phyloP scores from a whole-genome alignment of 202 grass and related monocot genomes.

The Panicum virgatum region DNA sequence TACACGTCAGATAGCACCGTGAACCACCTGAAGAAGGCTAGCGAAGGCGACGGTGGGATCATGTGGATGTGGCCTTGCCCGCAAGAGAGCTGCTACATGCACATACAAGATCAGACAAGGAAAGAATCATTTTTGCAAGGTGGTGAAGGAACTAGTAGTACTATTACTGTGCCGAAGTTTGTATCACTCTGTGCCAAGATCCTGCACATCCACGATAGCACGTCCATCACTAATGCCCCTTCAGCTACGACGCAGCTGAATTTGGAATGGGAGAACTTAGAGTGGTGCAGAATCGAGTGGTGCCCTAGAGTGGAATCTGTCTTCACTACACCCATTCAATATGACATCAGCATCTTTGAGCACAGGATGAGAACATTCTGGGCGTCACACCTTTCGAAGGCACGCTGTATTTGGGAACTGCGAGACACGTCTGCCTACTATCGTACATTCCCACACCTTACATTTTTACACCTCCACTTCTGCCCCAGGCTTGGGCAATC shows the following conservation, averaged over 20 bases:
- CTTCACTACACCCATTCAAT: no score
- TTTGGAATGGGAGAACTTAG: accelerated
- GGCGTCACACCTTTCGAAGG: background rate
- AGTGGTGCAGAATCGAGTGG: conserved; percentile 2
- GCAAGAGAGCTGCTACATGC: background rate
- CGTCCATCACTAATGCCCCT: background rate
- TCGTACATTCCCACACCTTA: accelerated
- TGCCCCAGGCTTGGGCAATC: background rate
- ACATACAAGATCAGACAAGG: conserved; percentile 7
- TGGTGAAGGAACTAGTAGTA: background rate
- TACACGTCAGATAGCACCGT: background rate
- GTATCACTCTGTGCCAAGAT: background rate
- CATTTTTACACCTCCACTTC: background rate
- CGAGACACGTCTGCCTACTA: accelerated
- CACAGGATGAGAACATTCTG: background rate
- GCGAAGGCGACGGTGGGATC: background rate
- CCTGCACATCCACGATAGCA: background rate
- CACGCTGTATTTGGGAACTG: background rate
- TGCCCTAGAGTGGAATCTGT: background rate
- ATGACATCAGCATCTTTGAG: no score
- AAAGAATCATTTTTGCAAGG: background rate
- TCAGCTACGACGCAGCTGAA: accelerated
- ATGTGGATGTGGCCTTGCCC: background rate
- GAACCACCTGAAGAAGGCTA: background rate
- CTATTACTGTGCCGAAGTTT: background rate